A percentile compares a stretch with the other conserved stretches of the same genome.
phyloP scores from a whole-genome alignment of 306 rosid species.

The Arachis stenosperma region DNA sequence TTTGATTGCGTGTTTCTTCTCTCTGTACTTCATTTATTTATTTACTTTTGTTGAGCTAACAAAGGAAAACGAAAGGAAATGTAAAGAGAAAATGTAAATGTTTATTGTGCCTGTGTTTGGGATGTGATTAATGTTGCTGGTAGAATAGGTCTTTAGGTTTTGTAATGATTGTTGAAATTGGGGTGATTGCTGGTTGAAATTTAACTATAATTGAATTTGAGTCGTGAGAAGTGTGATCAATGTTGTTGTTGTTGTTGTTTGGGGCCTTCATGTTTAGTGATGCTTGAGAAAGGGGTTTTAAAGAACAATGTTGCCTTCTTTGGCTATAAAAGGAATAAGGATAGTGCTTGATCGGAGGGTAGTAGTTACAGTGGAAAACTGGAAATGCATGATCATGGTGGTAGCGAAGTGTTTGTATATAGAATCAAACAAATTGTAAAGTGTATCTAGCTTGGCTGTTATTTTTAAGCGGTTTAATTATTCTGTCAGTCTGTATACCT shows the following conservation, averaged over 20 bases:
- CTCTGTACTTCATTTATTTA: not conserved
- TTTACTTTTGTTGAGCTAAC: not conserved
- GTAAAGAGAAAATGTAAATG: no score
- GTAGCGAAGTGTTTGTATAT: not conserved
- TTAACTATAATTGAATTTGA: not conserved
- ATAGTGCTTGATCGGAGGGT: not conserved
- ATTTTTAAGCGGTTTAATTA: constrained; percentile 1
- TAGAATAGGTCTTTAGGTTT: not conserved
- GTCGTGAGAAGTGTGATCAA: not conserved
- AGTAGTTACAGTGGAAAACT: constrained; percentile 2
- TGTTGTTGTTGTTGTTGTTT: not conserved
- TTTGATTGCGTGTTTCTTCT: not conserved
- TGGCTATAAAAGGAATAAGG: constrained; percentile 9
- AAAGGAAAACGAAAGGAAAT: not conserved
- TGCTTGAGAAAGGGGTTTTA: not conserved
- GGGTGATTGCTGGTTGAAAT: constrained; percentile 5
- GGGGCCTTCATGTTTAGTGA: not conserved
- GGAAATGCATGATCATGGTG: constrained; percentile 17
- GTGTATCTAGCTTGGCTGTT: constrained; percentile 9
- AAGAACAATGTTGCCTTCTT: not conserved
- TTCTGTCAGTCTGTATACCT: no score
- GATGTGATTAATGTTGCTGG: not conserved
- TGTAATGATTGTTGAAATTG: constrained; percentile 22
- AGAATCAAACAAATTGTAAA: not conserved
- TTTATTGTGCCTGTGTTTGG: not conserved